These are phyloP conservation scores for Leishmania turanica DNA, from an alignment of 208 protist genomes.

Conservation along the genomic window DNA sequence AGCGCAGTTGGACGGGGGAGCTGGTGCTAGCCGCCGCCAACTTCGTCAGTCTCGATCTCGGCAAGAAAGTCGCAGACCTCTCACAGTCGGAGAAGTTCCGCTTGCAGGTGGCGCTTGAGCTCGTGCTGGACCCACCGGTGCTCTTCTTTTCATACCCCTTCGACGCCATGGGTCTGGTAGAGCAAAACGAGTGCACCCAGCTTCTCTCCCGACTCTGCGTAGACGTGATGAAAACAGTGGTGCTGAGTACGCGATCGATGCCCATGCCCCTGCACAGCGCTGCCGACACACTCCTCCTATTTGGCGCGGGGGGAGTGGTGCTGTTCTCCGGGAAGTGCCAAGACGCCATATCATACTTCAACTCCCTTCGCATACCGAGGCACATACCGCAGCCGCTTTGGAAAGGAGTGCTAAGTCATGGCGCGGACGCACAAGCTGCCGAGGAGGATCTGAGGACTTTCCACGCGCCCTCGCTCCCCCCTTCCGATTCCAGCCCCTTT, in stretches of 20 bases:
- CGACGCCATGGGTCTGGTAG: slow-evolving; percentile 28
- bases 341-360: slow-evolving; percentile 50
- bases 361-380: slow-evolving; percentile 38
- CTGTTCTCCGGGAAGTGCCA: slow-evolving; percentile 51
- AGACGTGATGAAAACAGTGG: slow-evolving; percentile 54
- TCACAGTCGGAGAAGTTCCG: slow-evolving; percentile 43
- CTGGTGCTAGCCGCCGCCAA: slow-evolving; percentile 38
- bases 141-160: slow-evolving; percentile 51
- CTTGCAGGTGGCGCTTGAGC: slow-evolving; percentile 62
- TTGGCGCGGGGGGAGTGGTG: slow-evolving; percentile 39
- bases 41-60: slow-evolving; percentile 43
- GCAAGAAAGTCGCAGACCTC: slow-evolving; percentile 35
- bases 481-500: background rate
- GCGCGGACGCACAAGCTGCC: background rate
- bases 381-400: slow-evolving; percentile 19
- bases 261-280: slow-evolving; percentile 39
- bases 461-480: background rate
- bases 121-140: slow-evolving; percentile 58
- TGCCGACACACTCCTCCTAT: slow-evolving; percentile 44
- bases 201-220: slow-evolving; percentile 40
- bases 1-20: slow-evolving; percentile 31
- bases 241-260: slow-evolving; percentile 46
- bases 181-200: slow-evolving; percentile 27
- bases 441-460: slow-evolving; percentile 1
- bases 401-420: slow-evolving; percentile 9